phyloP scores from a whole-genome alignment of 2,329 filamentous ascomycete species.

The Calcarisporium arbuscula region DNA sequence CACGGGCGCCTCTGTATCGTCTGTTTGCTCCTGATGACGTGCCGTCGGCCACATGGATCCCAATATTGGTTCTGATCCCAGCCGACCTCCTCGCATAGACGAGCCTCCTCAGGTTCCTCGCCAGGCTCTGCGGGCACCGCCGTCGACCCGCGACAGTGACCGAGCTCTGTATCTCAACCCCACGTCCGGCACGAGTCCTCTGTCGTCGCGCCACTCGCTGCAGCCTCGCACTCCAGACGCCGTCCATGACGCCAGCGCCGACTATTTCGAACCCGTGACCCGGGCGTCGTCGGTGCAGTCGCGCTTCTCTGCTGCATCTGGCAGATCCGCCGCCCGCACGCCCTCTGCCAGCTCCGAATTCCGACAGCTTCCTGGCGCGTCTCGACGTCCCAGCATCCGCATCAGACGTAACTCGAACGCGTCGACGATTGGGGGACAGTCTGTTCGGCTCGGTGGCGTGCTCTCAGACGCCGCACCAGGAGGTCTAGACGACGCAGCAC shows the following conservation, averaged over 20 bases:
- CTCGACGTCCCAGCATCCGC: conserved; percentile 16
- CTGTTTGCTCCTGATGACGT: too few species aligned
- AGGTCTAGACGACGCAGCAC: background rate
- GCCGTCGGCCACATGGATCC: too few species aligned
- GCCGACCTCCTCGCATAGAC: too few species aligned
- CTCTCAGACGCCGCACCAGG: background rate
- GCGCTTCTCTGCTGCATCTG: conserved; percentile 1
- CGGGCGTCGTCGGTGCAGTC: conserved; percentile 1
- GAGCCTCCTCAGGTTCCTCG: too few species aligned
- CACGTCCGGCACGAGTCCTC: too few species aligned
- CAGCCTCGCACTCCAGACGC: conserved; percentile 6
- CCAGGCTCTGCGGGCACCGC: too few species aligned
- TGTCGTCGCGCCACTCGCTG: conserved; percentile 3
- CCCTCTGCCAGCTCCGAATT: conserved; percentile 1
- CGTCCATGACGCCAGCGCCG: conserved; percentile 4
- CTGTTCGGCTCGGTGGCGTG: too few species aligned
- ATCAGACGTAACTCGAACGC: conserved; percentile 12
- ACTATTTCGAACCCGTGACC: conserved; percentile 8
- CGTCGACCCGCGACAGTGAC: too few species aligned
- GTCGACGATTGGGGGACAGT: too few species aligned
- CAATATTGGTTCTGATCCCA: too few species aligned
- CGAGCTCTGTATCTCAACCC: too few species aligned
- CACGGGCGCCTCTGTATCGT: too few species aligned
- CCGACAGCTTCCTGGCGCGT: conserved; percentile 5
- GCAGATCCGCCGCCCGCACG: background rate